A percentile compares a stretch with the other conserved stretches of the same genome.
Evolutionary conservation across 1,284 basidiomycete genomes (phyloP).

Genomic region (Leccinum subrobustum): DNA sequence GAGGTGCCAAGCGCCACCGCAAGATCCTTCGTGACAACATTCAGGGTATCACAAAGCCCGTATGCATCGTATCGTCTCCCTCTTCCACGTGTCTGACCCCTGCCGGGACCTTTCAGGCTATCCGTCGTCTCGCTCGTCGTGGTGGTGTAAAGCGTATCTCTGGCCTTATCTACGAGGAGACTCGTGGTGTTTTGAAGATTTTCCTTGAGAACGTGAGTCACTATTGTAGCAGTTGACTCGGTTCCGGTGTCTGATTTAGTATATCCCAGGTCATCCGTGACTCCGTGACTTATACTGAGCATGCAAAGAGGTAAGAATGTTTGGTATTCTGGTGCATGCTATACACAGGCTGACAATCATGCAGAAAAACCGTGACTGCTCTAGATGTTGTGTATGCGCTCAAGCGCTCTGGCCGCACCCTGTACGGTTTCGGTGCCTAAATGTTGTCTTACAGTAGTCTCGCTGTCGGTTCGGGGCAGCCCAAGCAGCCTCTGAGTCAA

Average conservation of each 20-base stretch:
- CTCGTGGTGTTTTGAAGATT: conserved; percentile 84
- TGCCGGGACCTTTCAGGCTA: conserved; percentile 46
- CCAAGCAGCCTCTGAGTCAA: neutral
- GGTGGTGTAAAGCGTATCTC: conserved; percentile 87
- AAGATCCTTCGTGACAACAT: conserved; percentile 78
- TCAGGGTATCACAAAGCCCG: conserved; percentile 62
- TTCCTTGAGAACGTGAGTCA: conserved; percentile 61
- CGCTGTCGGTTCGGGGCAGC: neutral
- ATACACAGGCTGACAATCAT: conserved; percentile 7
- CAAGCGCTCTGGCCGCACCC: conserved; percentile 79
- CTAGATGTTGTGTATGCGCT: conserved; percentile 82
- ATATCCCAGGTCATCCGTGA: conserved; percentile 85
- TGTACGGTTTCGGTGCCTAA: conserved; percentile 79
- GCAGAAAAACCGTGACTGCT: conserved; percentile 80
- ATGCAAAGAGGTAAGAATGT: conserved; percentile 66
- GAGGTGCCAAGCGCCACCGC: conserved; percentile 73
- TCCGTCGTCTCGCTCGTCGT: conserved; percentile 85
- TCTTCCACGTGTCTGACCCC: conserved; percentile 44
- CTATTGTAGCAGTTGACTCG: neutral
- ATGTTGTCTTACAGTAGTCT: neutral
- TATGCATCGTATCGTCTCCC: conserved; percentile 62
- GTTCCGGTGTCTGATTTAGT: conserved; percentile 42
- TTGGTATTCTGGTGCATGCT: neutral
- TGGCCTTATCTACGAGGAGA: conserved; percentile 82
- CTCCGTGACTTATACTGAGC: conserved; percentile 89